These are phyloP conservation scores for Myxozyma lipomycoides DNA, from an alignment of 805 yeast genomes.

Conservation along the genomic window DNA sequence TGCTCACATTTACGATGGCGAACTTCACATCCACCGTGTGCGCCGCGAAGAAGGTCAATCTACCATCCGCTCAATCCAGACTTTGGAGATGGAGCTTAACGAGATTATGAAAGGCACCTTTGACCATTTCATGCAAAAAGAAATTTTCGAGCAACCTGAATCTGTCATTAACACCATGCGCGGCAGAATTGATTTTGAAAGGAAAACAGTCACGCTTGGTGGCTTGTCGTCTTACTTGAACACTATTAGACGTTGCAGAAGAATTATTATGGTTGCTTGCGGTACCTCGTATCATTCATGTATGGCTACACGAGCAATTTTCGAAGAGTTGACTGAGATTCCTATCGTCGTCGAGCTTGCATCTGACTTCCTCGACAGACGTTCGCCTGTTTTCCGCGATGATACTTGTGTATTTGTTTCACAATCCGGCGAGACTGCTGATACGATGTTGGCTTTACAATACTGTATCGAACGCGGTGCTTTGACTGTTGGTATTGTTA, in stretches of 20 bases:
- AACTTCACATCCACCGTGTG: constrained; percentile 96
- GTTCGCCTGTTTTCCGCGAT: constrained; percentile 96
- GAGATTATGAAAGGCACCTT: constrained; percentile 98
- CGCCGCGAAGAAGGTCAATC: constrained; percentile 69
- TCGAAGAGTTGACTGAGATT: constrained; percentile 93
- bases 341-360: constrained; percentile 92
- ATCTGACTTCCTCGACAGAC: constrained; percentile 90
- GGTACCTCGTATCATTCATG: constrained; percentile 99
- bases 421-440: constrained; percentile 99
- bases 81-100: constrained; percentile 92
- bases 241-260: constrained; percentile 87
- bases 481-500: constrained; percentile 93
- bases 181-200: constrained; percentile 93
- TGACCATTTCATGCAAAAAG: constrained; percentile 97
- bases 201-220: constrained; percentile 73
- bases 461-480: constrained; percentile 97
- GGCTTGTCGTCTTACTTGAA: constrained; percentile 82
- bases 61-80: constrained; percentile 93
- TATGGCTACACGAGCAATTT: constrained; percentile 91
- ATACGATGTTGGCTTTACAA: constrained; percentile 88
- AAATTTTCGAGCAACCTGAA: constrained; percentile 97
- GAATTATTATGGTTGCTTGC: constrained; percentile 97
- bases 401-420: constrained; percentile 97
- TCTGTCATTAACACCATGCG: constrained; percentile 98
- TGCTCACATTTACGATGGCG: constrained; percentile 97